These are phyloP conservation scores for Dioscorea alata DNA, from an alignment of 106 monocot species.

Conservation along the genomic window DNA sequence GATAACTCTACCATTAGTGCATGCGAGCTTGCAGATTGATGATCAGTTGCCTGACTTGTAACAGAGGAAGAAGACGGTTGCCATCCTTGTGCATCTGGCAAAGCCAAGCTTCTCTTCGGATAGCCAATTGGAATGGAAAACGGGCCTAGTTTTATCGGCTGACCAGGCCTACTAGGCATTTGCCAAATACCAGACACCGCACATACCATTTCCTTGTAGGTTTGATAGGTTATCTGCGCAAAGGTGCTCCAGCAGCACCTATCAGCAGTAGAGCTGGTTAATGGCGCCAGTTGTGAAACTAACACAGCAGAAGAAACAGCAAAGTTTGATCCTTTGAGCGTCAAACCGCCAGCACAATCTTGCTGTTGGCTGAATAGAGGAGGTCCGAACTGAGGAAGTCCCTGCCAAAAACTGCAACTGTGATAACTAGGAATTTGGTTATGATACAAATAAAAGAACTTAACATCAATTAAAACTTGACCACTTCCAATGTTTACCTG, in stretches of 20 bases:
- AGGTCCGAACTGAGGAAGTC: constrained; percentile 23
- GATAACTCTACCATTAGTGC: constrained; percentile 67
- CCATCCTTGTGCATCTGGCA: neutral
- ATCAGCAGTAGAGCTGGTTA: constrained; percentile 1
- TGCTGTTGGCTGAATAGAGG: constrained; percentile 45
- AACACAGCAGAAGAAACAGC: constrained; percentile 47
- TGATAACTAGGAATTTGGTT: no score
- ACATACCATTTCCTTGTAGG: constrained; percentile 46
- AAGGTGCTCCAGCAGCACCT: constrained; percentile 36
- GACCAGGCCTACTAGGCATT: constrained; percentile 16
- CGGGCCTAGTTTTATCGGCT: constrained; percentile 23
- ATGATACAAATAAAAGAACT: neutral
- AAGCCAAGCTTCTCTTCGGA: constrained; percentile 1
- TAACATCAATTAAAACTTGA: neutral
- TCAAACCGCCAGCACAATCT: constrained; percentile 53
- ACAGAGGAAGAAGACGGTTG: constrained; percentile 3
- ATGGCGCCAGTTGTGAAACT: constrained; percentile 20
- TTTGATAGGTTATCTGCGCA: constrained; percentile 48
- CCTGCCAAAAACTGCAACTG: constrained; percentile 28
- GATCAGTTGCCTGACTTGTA: constrained; percentile 1
- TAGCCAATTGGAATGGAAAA: constrained; percentile 32
- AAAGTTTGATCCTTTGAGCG: constrained; percentile 34
- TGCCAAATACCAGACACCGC: constrained; percentile 51
- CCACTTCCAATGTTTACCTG: constrained; percentile 32
- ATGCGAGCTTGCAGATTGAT: constrained; percentile 23